Evolutionary conservation across 352 stramenopile genomes (phyloP).

Genomic region (Phytophthora litchii): DNA sequence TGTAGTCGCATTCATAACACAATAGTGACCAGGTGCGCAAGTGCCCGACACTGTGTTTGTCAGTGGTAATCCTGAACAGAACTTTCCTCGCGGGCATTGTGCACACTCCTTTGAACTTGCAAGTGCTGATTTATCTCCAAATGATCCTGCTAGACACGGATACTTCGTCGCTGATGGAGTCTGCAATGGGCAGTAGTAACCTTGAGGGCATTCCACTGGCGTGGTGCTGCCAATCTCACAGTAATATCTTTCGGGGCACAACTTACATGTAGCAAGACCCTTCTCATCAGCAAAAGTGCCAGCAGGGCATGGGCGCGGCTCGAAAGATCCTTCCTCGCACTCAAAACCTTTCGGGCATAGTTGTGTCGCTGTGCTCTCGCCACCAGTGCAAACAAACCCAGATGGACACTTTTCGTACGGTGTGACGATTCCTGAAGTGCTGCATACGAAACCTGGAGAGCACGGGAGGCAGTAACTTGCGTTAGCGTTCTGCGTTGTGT

Average conservation of each 20-base stretch:
- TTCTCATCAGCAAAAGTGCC: constrained; percentile 73
- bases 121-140: constrained; percentile 52
- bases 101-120: constrained; percentile 49
- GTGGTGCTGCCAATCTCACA: constrained; percentile 53
- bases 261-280: constrained; percentile 60
- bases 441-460: constrained; percentile 64
- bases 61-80: constrained; percentile 68
- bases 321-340: constrained; percentile 67
- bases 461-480: constrained; percentile 74
- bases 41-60: constrained; percentile 58
- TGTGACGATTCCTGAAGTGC: constrained; percentile 49
- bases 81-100: constrained; percentile 72
- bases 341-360: constrained; percentile 73
- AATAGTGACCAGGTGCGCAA: constrained; percentile 79
- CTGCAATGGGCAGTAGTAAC: constrained; percentile 78
- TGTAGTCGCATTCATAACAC: constrained; percentile 45
- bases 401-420: constrained; percentile 56
- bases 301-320: constrained; percentile 58
- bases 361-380: constrained; percentile 55
- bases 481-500: constrained; percentile 65
- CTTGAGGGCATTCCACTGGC: constrained; percentile 61
- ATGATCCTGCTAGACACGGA: constrained; percentile 66
- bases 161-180: constrained; percentile 55
- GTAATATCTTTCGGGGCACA: constrained; percentile 78
- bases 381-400: constrained; percentile 68